Evolutionary conservation across 805 yeast species (phyloP).

Genomic region (Sungouiozyma intestinalis): DNA sequence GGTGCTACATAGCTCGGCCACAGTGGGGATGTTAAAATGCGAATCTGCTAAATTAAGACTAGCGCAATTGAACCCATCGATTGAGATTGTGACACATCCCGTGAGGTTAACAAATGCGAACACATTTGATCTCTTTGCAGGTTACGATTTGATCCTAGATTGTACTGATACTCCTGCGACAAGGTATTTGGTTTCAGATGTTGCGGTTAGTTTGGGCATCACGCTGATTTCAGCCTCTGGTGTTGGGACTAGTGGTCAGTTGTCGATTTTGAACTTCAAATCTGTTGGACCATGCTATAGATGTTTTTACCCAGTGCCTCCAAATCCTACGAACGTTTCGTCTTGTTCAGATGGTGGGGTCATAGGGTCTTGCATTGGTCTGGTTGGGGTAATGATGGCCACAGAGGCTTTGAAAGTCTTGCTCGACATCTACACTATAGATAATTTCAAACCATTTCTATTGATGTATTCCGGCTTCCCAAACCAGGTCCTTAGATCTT

Average conservation of each 20-base stretch:
- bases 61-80: conserved; percentile 54
- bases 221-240: conserved; percentile 91
- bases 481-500: conserved; percentile 53
- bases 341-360: conserved; percentile 93
- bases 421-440: conserved; percentile 40
- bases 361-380: conserved; percentile 91
- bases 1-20: conserved; percentile 58
- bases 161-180: conserved; percentile 92
- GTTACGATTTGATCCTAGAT: conserved; percentile 73
- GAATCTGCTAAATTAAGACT: conserved; percentile 62
- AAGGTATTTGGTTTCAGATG: conserved; percentile 79
- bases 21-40: conserved; percentile 63
- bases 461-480: conserved; percentile 60
- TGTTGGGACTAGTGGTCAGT: conserved; percentile 81
- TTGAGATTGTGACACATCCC: conserved; percentile 43
- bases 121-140: conserved; percentile 49
- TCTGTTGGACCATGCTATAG: conserved; percentile 82
- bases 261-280: conserved; percentile 60
- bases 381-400: conserved; percentile 84
- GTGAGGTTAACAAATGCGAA: conserved; percentile 42
- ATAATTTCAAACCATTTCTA: conserved; percentile 57
- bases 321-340: conserved; percentile 70
- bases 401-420: conserved; percentile 72
- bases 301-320: conserved; percentile 86
- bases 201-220: conserved; percentile 53